Evolutionary conservation across 2,329 filamentous ascomycete genomes (phyloP).

Genomic region (Chrysoporthe austroafricana): DNA sequence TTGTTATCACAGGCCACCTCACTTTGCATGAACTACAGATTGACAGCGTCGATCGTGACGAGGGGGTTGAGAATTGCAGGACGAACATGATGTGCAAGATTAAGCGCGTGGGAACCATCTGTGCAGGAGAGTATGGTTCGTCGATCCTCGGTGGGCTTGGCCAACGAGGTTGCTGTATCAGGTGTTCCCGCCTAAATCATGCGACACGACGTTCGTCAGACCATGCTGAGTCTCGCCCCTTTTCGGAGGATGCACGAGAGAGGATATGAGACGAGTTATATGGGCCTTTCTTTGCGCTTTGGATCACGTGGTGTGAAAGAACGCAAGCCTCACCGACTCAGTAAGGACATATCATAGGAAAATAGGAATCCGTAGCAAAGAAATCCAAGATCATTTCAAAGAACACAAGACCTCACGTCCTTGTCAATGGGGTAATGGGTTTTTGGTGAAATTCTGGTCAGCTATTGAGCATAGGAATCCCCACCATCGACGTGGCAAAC

Average conservation of each 20-base stretch:
- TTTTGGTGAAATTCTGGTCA: too few species aligned
- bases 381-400: too few species aligned
- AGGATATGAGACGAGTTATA: slow-evolving; percentile 13
- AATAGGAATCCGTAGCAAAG: too few species aligned
- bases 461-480: background rate
- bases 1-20: background rate
- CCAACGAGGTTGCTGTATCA: background rate
- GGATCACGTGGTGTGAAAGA: background rate
- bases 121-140: background rate
- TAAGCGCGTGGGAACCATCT: background rate
- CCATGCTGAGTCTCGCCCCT: slow-evolving; percentile 7
- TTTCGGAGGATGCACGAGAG: slow-evolving; percentile 15
- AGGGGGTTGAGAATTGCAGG: background rate
- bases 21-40: background rate
- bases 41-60: background rate
- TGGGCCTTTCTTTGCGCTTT: background rate
- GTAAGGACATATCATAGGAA: too few species aligned
- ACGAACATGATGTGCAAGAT: background rate
- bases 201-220: slow-evolving; percentile 21
- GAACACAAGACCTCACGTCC: too few species aligned
- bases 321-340: background rate
- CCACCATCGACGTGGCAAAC: too few species aligned
- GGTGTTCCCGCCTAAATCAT: slow-evolving; percentile 16
- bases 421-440: too few species aligned
- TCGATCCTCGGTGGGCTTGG: slow-evolving; percentile 12